Conservation (phyloP, 257 asterid genomes). For the Capsicum chinense region DNA sequence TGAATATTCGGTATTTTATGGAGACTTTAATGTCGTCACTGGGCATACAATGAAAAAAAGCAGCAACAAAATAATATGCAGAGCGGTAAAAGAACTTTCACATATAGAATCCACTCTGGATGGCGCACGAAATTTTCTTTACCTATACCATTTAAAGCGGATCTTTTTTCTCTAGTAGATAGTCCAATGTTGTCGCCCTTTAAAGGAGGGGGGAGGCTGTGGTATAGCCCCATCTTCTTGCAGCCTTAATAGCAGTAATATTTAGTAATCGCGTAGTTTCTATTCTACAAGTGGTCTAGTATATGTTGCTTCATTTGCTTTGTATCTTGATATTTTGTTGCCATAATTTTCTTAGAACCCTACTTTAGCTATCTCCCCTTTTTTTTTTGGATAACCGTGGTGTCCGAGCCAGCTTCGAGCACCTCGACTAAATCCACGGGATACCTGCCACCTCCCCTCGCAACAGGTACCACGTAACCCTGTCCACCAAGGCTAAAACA, state of each 20-base stretch:
- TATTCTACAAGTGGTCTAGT: neutral
- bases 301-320: conserved; percentile 5
- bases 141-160: conserved; percentile 6
- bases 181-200: neutral
- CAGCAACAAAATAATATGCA: neutral
- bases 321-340: neutral
- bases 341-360: neutral
- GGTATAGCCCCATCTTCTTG: conserved; percentile 8
- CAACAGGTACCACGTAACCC: no score
- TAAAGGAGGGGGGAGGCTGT: neutral
- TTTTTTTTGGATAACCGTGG: neutral
- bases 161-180: neutral
- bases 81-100: conserved; percentile 16
- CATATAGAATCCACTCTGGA: neutral
- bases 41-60: neutral
- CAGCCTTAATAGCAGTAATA: neutral
- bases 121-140: neutral
- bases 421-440: no score
- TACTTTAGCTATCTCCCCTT: neutral
- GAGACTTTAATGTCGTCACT: neutral
- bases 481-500: no score
- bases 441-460: no score
- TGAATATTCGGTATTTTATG: conserved; percentile 8
- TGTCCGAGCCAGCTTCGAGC: no score
- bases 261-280: neutral